Base-by-base conservation (phyloP, 345 rosid species). In the Eucalyptus tenuipes region DNA sequence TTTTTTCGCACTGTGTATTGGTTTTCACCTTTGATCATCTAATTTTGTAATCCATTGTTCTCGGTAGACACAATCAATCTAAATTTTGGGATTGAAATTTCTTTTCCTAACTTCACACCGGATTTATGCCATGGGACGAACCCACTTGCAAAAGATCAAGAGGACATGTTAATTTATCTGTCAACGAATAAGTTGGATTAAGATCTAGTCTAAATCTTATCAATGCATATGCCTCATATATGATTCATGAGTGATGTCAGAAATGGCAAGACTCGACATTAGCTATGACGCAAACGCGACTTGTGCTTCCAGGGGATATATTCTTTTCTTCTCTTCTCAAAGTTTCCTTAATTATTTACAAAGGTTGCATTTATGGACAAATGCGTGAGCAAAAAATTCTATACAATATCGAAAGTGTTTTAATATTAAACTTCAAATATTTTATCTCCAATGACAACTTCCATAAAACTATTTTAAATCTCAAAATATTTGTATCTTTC, bases 161-260 rank as follows among this genome's bases (percentile, higher is more conserved):
- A 14, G 37, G 31, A n/a, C 7, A 7, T 2, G 5, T 7, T 64
- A 0, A n/a, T n/a, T 8, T 55, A 55, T 55, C 13, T 0, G 1
- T 55, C 40, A n/a, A n/a, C 4, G 16, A 1, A 31, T 64, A 5
- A 64, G 75, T 64, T 0, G 0, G 0, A 31, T 17, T 66, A 31
- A 66, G 10, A 66, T n/a, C 7, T 31, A 15, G 17, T 31, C 2
- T 31, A 2, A 66, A n/a, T 2, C 17, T 31, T 31, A 31, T 31
- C 0, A 0, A 66, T 66, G 2, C 40, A 2, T 40, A 15, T 31
- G 20, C 2, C 40, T 2, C 8, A 2, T 50, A 13, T 4, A n/a
- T 13, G 75, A 0, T 2, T 14, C 3, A 14, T 4, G 75, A 66
- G 40, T 4, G 5, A 66, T 15, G 40, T n/a, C 15, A n/a, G 37